Percentiles rank a stretch among this genome's conserved stretches.
phyloP scores from a whole-genome alignment of 345 rosid genomes.

The Eucalyptus microcorys region DNA sequence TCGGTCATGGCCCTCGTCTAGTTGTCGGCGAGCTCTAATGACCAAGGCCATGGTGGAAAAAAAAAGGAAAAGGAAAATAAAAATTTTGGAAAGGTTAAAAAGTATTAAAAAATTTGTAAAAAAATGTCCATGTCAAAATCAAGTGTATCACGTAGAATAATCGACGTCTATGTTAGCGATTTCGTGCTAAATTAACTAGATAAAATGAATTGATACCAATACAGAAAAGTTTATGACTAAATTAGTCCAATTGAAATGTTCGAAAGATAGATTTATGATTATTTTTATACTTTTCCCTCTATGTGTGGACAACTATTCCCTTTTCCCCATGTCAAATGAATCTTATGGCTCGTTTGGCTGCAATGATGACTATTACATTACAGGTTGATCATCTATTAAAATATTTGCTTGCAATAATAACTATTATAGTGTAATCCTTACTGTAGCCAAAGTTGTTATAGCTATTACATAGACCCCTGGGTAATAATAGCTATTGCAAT shows the following conservation, averaged over 20 bases:
- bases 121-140: not conserved
- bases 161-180: too few relatives aligned
- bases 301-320: not conserved
- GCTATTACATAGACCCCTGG: not conserved
- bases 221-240: rapidly evolving
- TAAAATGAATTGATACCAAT: too few relatives aligned
- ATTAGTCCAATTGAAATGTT: too few relatives aligned
- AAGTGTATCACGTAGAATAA: not conserved
- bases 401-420: not conserved
- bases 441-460: not conserved
- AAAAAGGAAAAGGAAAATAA: too few relatives aligned
- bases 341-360: not conserved
- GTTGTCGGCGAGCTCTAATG: rapidly evolving
- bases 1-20: not conserved
- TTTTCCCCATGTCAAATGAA: not conserved
- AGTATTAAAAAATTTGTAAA: too few relatives aligned
- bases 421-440: not conserved
- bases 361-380: not conserved
- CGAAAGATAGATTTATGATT: not conserved
- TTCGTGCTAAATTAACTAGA: too few relatives aligned
- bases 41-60: not conserved
- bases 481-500: not conserved
- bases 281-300: not conserved
- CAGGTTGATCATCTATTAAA: not conserved
- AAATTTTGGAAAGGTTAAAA: not conserved